Evolutionary conservation across 345 rosid genomes (phyloP), one percentile per base, ranked within the genome.

Genomic region (Populus simonii): DNA sequence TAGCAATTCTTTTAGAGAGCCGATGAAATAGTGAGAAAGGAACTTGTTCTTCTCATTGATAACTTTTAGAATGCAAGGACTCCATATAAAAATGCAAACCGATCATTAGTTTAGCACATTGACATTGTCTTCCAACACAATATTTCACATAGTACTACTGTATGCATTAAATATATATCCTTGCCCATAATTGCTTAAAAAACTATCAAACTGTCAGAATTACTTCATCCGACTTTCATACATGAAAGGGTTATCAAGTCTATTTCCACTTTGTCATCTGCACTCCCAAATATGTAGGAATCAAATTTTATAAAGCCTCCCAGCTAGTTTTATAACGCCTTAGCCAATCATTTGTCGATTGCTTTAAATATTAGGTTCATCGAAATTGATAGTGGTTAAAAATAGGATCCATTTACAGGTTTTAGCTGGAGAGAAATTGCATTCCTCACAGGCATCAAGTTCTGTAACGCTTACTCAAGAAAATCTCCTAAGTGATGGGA

Each of bases 241-340:
- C 43, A 38, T n/a, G 8, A 36, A 13, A 27, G 51, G 15, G 39
- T 8, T 53, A 29, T 16, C 71, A 49, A 18, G 7, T 59, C 22
- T 16, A 12, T 55, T 22, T 53, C 27, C 25, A 70, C 27, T 70
- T 23, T 25, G 13, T 41, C 36, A 45, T 27, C 51, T 53, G 82
- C 84, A 66, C 82, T 80, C 72, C 89, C 89, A 77, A 66, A 73
- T 43, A 82, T 80, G 85, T 70, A 31, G 87, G 85, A 86, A 39
- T 73, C 47, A 61, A 51, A 47, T 74, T 81, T 66, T 72, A 74
- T 74, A 81, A 66, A 38, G 13, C 43, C 7, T 43, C 38, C 3
- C 57, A 7, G 39, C 49, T 68, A 33, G 57, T 69, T 20, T 59
- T 70, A 81, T 78, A 74, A n/a, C n/a, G 36, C 18, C 7, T 51